These are phyloP conservation scores for Lathyrus aphaca DNA, from an alignment of 306 rosid species.

Conservation along the genomic window DNA sequence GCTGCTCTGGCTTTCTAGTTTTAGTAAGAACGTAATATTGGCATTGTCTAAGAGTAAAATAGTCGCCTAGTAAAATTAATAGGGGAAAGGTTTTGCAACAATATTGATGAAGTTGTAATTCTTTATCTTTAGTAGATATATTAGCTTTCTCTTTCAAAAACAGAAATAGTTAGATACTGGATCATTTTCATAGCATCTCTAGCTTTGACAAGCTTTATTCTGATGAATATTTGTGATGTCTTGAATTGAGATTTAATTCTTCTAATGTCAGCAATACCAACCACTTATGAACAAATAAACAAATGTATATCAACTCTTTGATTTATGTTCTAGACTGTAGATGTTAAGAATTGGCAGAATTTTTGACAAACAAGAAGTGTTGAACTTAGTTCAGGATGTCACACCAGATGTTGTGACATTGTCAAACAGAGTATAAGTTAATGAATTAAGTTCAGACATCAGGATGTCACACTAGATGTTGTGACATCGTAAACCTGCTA, in stretches of 20 bases:
- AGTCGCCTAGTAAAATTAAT: neutral
- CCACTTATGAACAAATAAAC: neutral
- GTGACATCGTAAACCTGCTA: too few relatives aligned
- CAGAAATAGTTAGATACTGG: neutral
- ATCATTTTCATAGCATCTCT: conserved; percentile 18
- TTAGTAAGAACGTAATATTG: conserved; percentile 2
- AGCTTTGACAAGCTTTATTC: conserved; percentile 3
- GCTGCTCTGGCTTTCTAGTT: conserved; percentile 6
- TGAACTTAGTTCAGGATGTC: too few relatives aligned
- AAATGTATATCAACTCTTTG: neutral
- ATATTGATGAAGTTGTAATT: neutral
- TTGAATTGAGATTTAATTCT: neutral
- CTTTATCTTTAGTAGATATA: conserved; percentile 12
- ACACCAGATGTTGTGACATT: too few relatives aligned
- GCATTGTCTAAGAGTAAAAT: neutral
- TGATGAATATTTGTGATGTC: neutral
- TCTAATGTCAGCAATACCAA: neutral
- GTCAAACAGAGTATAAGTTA: too few relatives aligned
- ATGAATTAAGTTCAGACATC: too few relatives aligned
- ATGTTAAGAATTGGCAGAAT: too few relatives aligned
- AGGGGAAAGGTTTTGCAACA: neutral
- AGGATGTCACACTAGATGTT: too few relatives aligned
- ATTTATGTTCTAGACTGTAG: too few relatives aligned
- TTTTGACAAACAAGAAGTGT: too few relatives aligned
- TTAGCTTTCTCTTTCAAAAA: neutral